Base-by-base conservation (phyloP, 768 basidiomycete genomes). In the Auriscalpium vulgare region DNA sequence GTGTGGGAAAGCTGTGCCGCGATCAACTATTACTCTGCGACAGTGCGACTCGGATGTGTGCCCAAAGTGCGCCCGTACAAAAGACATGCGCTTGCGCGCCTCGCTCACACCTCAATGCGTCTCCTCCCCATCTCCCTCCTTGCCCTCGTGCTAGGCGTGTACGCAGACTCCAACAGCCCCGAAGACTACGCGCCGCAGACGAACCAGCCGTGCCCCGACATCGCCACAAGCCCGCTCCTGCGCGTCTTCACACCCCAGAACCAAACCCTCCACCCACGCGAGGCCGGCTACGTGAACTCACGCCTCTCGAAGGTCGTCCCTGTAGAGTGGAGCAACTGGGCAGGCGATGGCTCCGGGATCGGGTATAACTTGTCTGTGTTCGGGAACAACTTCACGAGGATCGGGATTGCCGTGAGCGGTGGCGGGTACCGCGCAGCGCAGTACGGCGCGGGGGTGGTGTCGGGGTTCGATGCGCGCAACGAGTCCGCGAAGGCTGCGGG, bases 351-450 rank as follows among this genome's bases (percentile, higher is more conserved):
- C 8, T 77, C 78, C 1, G 57, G 64, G 45, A 70, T 84, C 10
- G 79, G 83, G 2, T 85, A 86, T 65, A 69, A 75, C 56, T 55
- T 82, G 19, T 62, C 72, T 11, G 56, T 60, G 0, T 78, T 82
- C 64, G 61, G 66, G 45, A 68, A 62, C 3, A 65, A 69, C 36
- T 75, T 78, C 56, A 80, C 83, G 8, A 76, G 71, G 55, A 69
- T 87, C 23, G 87, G 79, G 2, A 71, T 88, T 50, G 87, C 87
- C 1, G 70, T 88, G 10, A 82, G 83, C 19, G 89, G 89, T 3
- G 85, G 85, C 10, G 87, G 87, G 0, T 77, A 84, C 40, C 75
- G 89, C 38, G 79, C 87, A 0, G 85, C 85, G 1, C 78, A 81
- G 57, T 86, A 77, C 54, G 84, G 79, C 21, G 87, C 84, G 1